These are phyloP conservation scores for Plasmodium gaboni DNA, from an alignment of 169 alveolate species.

Conservation along the genomic window DNA sequence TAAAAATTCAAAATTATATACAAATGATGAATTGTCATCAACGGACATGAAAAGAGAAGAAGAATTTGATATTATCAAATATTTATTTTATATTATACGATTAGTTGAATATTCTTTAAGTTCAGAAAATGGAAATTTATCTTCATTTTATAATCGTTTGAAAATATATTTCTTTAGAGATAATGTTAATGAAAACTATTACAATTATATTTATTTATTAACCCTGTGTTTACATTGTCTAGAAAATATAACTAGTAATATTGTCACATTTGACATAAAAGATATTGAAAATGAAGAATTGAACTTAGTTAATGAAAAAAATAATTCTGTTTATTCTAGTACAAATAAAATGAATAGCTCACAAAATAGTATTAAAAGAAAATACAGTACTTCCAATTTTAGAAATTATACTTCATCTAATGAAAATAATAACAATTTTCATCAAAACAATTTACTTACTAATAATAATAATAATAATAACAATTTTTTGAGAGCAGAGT, in stretches of 20 bases:
- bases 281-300: constrained; percentile 62
- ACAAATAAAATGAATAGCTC: constrained; percentile 21
- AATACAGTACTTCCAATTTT: constrained; percentile 52
- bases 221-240: constrained; percentile 75
- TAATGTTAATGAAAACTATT: constrained; percentile 69
- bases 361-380: constrained; percentile 61
- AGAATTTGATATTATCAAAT: constrained; percentile 74
- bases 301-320: constrained; percentile 28
- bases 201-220: constrained; percentile 70
- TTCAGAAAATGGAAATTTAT: constrained; percentile 67
- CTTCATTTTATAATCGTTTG: constrained; percentile 67
- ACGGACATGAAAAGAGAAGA: constrained; percentile 61
- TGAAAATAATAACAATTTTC: constrained; percentile 54
- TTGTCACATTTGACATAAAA: constrained; percentile 64
- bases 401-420: constrained; percentile 46
- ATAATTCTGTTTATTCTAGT: constrained; percentile 7
- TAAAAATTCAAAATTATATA: constrained; percentile 40
- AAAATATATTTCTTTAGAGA: constrained; percentile 74
- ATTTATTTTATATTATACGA: constrained; percentile 68
- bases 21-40: constrained; percentile 63
- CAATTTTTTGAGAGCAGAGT: constrained; percentile 33
- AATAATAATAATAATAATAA: constrained; percentile 28
- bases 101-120: constrained; percentile 71
- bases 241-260: constrained; percentile 75
- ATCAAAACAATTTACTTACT: constrained; percentile 39